Conservation (phyloP, 768 basidiomycete genomes). For the Pulveroboletus sp. region DNA sequence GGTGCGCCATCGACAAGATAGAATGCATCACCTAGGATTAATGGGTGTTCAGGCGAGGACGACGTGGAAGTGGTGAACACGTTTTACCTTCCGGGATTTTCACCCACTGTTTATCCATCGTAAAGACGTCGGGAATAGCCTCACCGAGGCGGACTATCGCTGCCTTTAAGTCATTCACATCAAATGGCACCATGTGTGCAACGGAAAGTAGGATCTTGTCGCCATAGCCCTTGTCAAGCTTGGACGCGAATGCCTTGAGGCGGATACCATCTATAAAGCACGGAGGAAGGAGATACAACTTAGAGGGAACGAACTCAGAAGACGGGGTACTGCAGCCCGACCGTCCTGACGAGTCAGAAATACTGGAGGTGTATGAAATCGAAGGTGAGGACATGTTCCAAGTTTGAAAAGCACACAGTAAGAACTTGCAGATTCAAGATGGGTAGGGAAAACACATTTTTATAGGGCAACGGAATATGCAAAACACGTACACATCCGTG, state of each 20-base stretch:
- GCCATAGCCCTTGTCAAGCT: slow-evolving; percentile 27
- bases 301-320: slow-evolving; percentile 22
- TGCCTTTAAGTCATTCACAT: slow-evolving; percentile 7
- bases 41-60: background rate
- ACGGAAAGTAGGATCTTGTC: slow-evolving; percentile 26
- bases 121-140: slow-evolving; percentile 9
- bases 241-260: slow-evolving; percentile 17
- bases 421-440: background rate
- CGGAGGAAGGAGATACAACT: slow-evolving; percentile 25
- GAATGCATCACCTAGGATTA: slow-evolving; percentile 5
- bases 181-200: slow-evolving; percentile 10
- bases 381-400: slow-evolving; percentile 22
- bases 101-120: slow-evolving; percentile 8
- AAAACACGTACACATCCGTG: slow-evolving; percentile 20
- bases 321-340: slow-evolving; percentile 23
- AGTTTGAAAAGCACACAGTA: background rate
- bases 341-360: slow-evolving; percentile 10
- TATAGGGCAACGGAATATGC: slow-evolving; percentile 23
- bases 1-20: slow-evolving; percentile 18
- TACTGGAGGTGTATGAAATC: slow-evolving; percentile 9
- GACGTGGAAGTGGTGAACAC: background rate
- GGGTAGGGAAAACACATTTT: slow-evolving; percentile 24
- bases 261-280: slow-evolving; percentile 7
- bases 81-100: slow-evolving; percentile 22
- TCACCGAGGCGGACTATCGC: slow-evolving; percentile 10